A percentile compares a stretch with the other conserved stretches of the same genome.
Conservation (phyloP, 192 early-diverging fungal species). For the Mortierella alpina region DNA sequence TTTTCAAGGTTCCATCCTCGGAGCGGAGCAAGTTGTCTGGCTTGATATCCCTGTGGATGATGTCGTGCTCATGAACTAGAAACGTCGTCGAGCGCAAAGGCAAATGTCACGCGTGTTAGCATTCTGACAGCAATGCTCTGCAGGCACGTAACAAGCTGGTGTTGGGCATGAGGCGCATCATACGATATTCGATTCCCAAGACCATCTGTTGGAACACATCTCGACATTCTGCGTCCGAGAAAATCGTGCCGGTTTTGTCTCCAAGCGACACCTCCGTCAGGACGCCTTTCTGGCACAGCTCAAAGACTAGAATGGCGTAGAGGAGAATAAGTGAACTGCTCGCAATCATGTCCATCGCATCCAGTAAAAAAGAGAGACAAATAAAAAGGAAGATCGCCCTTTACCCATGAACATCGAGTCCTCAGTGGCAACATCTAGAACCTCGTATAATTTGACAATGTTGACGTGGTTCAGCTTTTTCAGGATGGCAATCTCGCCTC, state of each 20-base stretch:
- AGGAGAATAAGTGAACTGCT: neutral
- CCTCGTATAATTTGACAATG: slow-evolving; percentile 91
- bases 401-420: slow-evolving; percentile 82
- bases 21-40: slow-evolving; percentile 95
- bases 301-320: slow-evolving; percentile 76
- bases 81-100: neutral
- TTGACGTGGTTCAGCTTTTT: slow-evolving; percentile 96
- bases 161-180: slow-evolving; percentile 22
- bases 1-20: slow-evolving; percentile 82
- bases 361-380: neutral
- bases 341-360: neutral
- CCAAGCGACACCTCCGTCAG: slow-evolving; percentile 76
- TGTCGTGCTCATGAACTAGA: slow-evolving; percentile 92
- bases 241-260: slow-evolving; percentile 59
- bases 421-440: slow-evolving; percentile 89
- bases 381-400: neutral
- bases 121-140: neutral
- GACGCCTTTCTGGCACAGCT: slow-evolving; percentile 86
- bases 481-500: slow-evolving; percentile 91
- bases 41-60: slow-evolving; percentile 92
- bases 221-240: slow-evolving; percentile 69
- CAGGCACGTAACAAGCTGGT: neutral
- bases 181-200: slow-evolving; percentile 95
- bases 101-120: neutral
- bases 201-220: slow-evolving; percentile 88